Conservation (phyloP, 139 green algal species). For the Haematococcus sp. region DNA sequence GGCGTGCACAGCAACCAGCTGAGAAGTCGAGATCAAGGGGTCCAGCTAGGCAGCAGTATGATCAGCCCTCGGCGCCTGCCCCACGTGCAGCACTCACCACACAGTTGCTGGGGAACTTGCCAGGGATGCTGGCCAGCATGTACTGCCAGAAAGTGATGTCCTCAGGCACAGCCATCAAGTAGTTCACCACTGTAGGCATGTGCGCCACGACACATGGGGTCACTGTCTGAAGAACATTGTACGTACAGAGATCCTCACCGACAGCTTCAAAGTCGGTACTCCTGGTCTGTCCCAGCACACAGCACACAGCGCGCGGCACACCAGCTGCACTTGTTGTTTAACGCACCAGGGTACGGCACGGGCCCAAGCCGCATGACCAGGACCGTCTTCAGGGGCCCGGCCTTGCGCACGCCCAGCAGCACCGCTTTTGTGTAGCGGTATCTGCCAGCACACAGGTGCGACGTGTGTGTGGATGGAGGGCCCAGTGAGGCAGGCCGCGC, state of each 20-base stretch:
- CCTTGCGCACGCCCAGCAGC: conserved; percentile 7
- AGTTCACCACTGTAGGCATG: neutral
- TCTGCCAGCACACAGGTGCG: neutral
- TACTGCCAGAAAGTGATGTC: neutral
- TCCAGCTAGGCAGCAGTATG: too few species aligned
- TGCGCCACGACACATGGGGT: neutral
- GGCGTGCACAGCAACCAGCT: too few species aligned
- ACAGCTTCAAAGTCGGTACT: too few species aligned
- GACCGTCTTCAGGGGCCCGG: neutral
- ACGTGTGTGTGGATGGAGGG: too few species aligned
- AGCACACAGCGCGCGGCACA: neutral
- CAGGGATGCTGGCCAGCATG: conserved; percentile 4
- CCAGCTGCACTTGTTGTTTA: neutral
- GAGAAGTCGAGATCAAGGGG: too few species aligned
- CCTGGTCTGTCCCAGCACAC: too few species aligned
- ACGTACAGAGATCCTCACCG: too few species aligned
- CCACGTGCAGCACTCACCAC: too few species aligned
- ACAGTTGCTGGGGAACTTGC: neutral
- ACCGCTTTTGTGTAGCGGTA: conserved; percentile 8
- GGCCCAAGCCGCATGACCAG: neutral
- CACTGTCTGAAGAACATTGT: too few species aligned
- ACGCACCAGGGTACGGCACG: neutral
- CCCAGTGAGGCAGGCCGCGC: too few species aligned
- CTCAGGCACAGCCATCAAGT: neutral
- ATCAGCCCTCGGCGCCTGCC: too few species aligned